These are phyloP conservation scores for Fusarium burgessii DNA, from an alignment of 2,329 filamentous ascomycete species.

Conservation along the genomic window DNA sequence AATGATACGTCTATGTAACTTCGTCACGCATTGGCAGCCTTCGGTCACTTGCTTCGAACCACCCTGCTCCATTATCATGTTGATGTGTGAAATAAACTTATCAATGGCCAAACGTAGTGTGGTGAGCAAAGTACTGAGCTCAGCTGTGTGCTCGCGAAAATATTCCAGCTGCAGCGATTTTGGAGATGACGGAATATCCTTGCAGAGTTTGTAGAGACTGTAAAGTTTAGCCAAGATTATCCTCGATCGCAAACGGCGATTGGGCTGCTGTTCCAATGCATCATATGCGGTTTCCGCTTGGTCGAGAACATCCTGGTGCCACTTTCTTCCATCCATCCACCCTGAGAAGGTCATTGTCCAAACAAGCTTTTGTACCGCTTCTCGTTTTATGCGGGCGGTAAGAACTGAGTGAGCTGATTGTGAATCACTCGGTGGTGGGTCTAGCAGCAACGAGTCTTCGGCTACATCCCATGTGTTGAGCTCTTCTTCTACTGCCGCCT, in stretches of 20 bases:
- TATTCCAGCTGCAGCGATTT: conserved; percentile 32
- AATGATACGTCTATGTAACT: conserved; percentile 38
- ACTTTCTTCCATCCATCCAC: conserved; percentile 35
- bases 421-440: conserved; percentile 15
- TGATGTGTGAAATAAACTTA: conserved; percentile 14
- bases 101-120: conserved; percentile 21
- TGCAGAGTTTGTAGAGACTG: conserved; percentile 29
- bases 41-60: background rate
- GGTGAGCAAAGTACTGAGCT: conserved; percentile 15
- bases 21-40: conserved; percentile 9
- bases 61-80: background rate
- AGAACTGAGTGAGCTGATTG: background rate
- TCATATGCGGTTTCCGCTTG: conserved; percentile 3
- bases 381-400: conserved; percentile 17
- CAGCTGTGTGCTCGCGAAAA: conserved; percentile 3
- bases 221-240: conserved; percentile 28
- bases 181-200: conserved; percentile 25
- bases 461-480: background rate
- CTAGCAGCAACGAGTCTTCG: conserved; percentile 41
- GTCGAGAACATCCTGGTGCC: conserved; percentile 14
- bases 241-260: conserved; percentile 3
- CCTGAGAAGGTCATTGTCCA: conserved; percentile 7
- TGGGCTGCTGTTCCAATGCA: background rate
- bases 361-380: conserved; percentile 14
- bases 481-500: conserved; percentile 2